Evolutionary conservation across 225 moss, liverwort and hornwort genomes (phyloP).

Genomic region (Bryoerythrophyllum caledonicum): DNA sequence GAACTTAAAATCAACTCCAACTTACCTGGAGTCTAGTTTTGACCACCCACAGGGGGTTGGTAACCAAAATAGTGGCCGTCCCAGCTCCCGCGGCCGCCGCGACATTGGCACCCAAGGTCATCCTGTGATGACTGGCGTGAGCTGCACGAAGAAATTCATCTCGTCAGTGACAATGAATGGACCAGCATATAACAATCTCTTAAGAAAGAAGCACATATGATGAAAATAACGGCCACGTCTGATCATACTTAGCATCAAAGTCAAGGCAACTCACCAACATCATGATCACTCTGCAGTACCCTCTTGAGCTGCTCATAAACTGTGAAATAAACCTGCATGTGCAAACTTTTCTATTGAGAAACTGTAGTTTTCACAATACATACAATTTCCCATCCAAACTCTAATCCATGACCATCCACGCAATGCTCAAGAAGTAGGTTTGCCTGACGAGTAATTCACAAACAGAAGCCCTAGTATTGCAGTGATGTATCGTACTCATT

Average conservation of each 20-base stretch:
- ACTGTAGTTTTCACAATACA: background rate
- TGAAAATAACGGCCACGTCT: background rate
- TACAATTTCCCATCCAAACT: background rate
- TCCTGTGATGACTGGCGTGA: constrained; percentile 57
- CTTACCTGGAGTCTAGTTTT: constrained; percentile 89
- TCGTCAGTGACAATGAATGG: constrained; percentile 25
- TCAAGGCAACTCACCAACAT: constrained; percentile 43
- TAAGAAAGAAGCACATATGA: background rate
- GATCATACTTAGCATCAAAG: constrained; percentile 12
- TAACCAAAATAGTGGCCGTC: constrained; percentile 87
- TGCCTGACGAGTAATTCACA: background rate
- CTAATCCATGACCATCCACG: constrained; percentile 5
- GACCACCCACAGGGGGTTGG: constrained; percentile 97
- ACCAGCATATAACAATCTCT: constrained; percentile 6
- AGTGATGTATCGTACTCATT: constrained; percentile 50
- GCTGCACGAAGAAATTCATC: constrained; percentile 33
- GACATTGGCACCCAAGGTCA: constrained; percentile 76
- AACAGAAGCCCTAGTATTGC: constrained; percentile 22
- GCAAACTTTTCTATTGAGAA: constrained; percentile 4
- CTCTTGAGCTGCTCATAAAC: constrained; percentile 96
- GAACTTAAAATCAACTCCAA: background rate
- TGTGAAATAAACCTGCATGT: constrained; percentile 84
- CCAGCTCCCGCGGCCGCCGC: constrained; percentile 95
- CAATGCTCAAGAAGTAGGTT: background rate
- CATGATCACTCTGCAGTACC: constrained; percentile 53